Base-by-base conservation (phyloP, 805 yeast genomes). In the Saturnispora diversa region DNA sequence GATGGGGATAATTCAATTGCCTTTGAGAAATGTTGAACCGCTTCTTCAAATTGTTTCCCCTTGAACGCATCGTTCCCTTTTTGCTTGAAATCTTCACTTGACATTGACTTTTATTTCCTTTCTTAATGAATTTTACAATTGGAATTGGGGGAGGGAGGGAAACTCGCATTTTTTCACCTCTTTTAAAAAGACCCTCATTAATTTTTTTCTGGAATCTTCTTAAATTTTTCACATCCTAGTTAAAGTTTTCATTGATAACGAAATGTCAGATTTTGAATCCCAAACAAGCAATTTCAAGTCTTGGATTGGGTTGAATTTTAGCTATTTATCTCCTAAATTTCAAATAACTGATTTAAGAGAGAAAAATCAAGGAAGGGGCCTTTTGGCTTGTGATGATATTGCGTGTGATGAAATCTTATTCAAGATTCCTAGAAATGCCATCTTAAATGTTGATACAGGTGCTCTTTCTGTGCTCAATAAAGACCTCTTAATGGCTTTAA, bases 61-160 rank as follows among this genome's bases (percentile, higher is more conserved):
- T 86, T 77, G 59, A 92, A 92, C 32, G 86, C 92, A 48, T 86
- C 82, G 67, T 92, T 92, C 53, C 98, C 98, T 63, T 85, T 80
- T 21, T 94, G 84, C 66, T 92, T 92, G 56, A 60, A 80, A 59
- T 80, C 87, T 46, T 80, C 88, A 33, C 86, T 79, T 23, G 80
- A 72, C 74, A 70, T 72, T 35, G 12, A n/a, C n/a, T n/a, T n/a
- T 39, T 17, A n/a, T n/a, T n/a, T n/a, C n/a, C n/a, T n/a, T n/a
- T n/a, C n/a, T n/a, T n/a, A n/a, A n/a, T n/a, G n/a, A n/a, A n/a
- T n/a, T n/a, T n/a, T n/a, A n/a, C n/a, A n/a, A n/a, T n/a, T n/a
- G n/a, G n/a, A n/a, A n/a, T n/a, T n/a, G n/a, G n/a, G n/a, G n/a
- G n/a, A n/a, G n/a, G n/a, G n/a, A n/a, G n/a, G n/a, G n/a, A n/a